These are phyloP conservation scores for Candida odintsovae DNA, from an alignment of 805 yeast species.

Conservation along the genomic window DNA sequence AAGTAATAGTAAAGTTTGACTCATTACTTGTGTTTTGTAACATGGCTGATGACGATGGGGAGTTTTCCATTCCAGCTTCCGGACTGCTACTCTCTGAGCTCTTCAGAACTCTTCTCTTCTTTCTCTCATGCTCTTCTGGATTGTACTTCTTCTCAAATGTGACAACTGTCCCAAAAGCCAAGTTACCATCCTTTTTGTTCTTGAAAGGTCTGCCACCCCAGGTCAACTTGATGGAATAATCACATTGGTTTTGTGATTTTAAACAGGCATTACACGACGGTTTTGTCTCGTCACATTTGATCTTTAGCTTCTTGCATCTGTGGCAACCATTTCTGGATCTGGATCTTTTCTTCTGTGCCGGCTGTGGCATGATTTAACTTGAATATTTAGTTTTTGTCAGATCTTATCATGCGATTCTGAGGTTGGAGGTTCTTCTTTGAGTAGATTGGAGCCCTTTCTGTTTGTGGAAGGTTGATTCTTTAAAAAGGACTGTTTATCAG, in stretches of 20 bases:
- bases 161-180: constrained; percentile 14
- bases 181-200: constrained; percentile 28
- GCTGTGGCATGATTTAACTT: neutral
- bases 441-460: no score
- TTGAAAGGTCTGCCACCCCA: constrained; percentile 77
- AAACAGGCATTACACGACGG: constrained; percentile 57
- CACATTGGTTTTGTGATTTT: constrained; percentile 44
- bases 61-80: neutral
- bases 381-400: no score
- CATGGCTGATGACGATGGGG: neutral
- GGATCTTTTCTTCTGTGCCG: neutral
- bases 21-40: neutral
- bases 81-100: neutral
- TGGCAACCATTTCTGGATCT: constrained; percentile 58
- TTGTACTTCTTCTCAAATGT: constrained; percentile 15
- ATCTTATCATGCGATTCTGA: no score
- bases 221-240: constrained; percentile 53
- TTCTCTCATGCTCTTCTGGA: neutral
- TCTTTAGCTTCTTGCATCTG: constrained; percentile 53
- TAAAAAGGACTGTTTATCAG: no score
- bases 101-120: neutral
- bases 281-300: constrained; percentile 65
- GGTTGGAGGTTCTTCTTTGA: no score
- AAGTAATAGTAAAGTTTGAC: neutral
- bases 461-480: no score